Conservation (phyloP, 2,329 filamentous ascomycete species). For the Trichoderma sp. region DNA sequence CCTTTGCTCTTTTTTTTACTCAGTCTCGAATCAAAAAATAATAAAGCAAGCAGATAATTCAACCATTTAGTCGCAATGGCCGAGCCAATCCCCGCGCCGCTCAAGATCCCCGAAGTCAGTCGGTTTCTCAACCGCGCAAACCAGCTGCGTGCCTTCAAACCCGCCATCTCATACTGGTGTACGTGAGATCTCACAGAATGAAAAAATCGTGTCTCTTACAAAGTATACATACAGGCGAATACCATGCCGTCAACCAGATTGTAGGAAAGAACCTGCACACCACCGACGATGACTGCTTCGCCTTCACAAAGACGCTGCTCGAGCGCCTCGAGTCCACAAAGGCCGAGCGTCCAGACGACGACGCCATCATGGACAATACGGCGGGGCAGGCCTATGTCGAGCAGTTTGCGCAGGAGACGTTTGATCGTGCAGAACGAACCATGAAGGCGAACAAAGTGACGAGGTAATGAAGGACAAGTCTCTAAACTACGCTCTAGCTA, state of each 20-base stretch:
- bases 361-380: constrained; percentile 80
- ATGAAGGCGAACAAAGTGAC: constrained; percentile 82
- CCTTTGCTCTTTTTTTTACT: no score
- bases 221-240: constrained; percentile 62
- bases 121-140: constrained; percentile 80
- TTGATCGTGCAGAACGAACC: constrained; percentile 78
- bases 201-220: background rate
- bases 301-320: constrained; percentile 81
- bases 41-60: background rate
- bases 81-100: constrained; percentile 41
- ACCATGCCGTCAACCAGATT: constrained; percentile 91
- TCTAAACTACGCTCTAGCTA: background rate
- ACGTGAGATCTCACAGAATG: constrained; percentile 39
- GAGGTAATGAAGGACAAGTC: constrained; percentile 48
- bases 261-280: constrained; percentile 77
- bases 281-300: constrained; percentile 71
- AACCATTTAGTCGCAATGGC: constrained; percentile 59
- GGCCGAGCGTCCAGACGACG: constrained; percentile 68
- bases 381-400: constrained; percentile 91
- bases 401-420: constrained; percentile 87
- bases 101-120: constrained; percentile 78
- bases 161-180: constrained; percentile 95
- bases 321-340: constrained; percentile 73
- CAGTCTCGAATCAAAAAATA: no score
- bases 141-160: constrained; percentile 81